Percentiles rank a stretch among this genome's conserved stretches.
Conservation (phyloP, 495 filamentous ascomycete species). For the Bacidia gigantensis region DNA sequence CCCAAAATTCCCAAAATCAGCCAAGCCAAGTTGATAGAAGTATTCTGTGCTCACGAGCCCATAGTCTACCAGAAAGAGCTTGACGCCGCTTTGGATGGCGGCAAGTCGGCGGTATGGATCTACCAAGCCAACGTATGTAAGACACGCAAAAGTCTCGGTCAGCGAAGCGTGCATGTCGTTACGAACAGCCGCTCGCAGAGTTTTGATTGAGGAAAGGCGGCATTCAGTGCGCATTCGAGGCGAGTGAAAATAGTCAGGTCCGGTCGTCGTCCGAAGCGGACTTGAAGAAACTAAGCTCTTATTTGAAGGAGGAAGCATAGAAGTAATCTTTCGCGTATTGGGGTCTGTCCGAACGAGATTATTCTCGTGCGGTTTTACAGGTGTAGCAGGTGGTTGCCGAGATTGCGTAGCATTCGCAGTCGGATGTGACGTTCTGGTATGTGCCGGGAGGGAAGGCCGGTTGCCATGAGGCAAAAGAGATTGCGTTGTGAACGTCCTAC, state of each 20-base stretch:
- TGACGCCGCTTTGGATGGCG: constrained; percentile 86
- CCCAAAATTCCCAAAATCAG: constrained; percentile 94
- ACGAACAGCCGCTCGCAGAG: constrained; percentile 67
- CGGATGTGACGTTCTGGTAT: constrained; percentile 19
- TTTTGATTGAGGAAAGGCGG: constrained; percentile 65
- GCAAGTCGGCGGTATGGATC: constrained; percentile 77
- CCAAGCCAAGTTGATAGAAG: constrained; percentile 94
- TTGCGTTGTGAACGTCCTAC: constrained; percentile 87
- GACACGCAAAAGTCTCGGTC: constrained; percentile 76
- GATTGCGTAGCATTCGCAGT: constrained; percentile 17
- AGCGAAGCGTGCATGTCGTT: constrained; percentile 78
- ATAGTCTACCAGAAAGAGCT: constrained; percentile 89
- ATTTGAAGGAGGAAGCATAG: constrained; percentile 61
- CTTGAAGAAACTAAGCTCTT: constrained; percentile 4
- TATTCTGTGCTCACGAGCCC: constrained; percentile 77
- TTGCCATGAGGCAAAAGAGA: constrained; percentile 62
- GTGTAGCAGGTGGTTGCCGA: constrained; percentile 26
- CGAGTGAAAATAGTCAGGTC: constrained; percentile 47
- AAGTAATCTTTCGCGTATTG: constrained; percentile 84
- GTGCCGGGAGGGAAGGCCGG: constrained; percentile 25
- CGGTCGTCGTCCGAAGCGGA: constrained; percentile 13
- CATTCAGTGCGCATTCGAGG: constrained; percentile 55
- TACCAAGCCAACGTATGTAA: constrained; percentile 88
- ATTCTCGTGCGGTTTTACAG: constrained; percentile 65
- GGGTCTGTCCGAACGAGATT: constrained; percentile 86